phyloP scores from a whole-genome alignment of 2,329 filamentous ascomycete genomes.

The Ceratocystis colombiana region DNA sequence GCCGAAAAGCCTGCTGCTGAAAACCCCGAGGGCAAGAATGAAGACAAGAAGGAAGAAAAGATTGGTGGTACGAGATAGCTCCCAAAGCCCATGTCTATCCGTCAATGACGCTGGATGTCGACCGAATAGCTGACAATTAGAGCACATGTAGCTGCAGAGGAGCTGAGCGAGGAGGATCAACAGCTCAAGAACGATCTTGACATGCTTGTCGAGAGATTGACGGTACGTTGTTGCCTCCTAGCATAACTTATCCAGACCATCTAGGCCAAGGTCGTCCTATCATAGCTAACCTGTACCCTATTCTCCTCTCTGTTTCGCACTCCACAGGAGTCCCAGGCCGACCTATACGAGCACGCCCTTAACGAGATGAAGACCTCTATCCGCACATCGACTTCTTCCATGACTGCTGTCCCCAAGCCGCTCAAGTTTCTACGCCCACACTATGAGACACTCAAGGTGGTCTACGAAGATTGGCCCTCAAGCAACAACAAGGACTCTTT shows the following conservation, averaged over 20 bases:
- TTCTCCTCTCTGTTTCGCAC: not conserved
- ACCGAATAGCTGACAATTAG: constrained; percentile 15
- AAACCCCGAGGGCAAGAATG: constrained; percentile 58
- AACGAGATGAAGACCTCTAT: constrained; percentile 97
- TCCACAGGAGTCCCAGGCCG: constrained; percentile 67
- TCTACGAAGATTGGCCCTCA: constrained; percentile 81
- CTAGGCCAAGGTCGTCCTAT: constrained; percentile 18
- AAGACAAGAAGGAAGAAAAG: constrained; percentile 44
- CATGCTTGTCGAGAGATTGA: constrained; percentile 92
- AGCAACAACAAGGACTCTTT: constrained; percentile 79
- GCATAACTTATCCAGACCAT: not conserved
- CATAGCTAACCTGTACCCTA: not conserved
- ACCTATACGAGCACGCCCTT: constrained; percentile 82
- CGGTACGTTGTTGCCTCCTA: constrained; percentile 43
- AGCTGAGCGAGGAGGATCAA: constrained; percentile 95
- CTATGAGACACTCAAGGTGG: constrained; percentile 76
- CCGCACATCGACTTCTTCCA: constrained; percentile 97
- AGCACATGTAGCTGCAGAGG: constrained; percentile 48
- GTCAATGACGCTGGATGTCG: not conserved
- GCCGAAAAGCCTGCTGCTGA: constrained; percentile 50
- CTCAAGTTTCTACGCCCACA: constrained; percentile 96
- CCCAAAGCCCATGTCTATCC: constrained; percentile 25
- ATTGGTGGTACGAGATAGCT: constrained; percentile 38
- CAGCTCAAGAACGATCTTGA: constrained; percentile 97
- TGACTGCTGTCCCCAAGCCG: constrained; percentile 97